Evolutionary conservation across 345 rosid genomes (phyloP).

Genomic region (Crucihimalaya himalaica): DNA sequence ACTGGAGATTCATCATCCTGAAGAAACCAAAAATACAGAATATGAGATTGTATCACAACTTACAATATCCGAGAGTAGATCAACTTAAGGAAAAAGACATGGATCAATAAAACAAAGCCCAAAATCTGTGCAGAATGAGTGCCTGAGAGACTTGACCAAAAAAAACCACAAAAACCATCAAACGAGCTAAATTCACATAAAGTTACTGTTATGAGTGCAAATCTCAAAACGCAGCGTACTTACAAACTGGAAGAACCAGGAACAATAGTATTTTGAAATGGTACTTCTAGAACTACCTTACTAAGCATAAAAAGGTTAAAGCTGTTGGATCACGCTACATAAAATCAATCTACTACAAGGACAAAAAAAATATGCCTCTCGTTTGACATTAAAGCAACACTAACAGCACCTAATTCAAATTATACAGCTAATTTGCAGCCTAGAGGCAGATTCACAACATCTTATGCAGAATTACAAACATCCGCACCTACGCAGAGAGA

Average conservation of each 20-base stretch:
- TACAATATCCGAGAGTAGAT: not conserved
- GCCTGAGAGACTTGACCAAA: not conserved
- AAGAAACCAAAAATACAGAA: conserved; percentile 17
- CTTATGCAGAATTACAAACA: not conserved
- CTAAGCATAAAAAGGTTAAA: not conserved
- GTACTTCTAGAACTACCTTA: not conserved
- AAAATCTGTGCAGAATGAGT: not conserved
- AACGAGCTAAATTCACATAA: not conserved
- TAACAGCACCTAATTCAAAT: not conserved
- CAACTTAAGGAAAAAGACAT: not conserved
- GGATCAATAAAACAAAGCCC: not conserved
- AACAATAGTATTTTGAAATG: not conserved
- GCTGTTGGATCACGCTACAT: conserved; percentile 9
- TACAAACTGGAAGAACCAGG: conserved; percentile 6
- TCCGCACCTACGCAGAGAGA: not conserved
- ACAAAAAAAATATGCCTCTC: too few relatives aligned
- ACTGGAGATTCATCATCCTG: conserved; percentile 98
- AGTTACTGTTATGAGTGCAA: not conserved
- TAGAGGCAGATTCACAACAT: not conserved
- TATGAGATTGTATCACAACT: not conserved
- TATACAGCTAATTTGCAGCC: conserved; percentile 2
- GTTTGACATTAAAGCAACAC: conserved; percentile 21
- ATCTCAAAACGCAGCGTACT: not conserved
- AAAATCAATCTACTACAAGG: too few relatives aligned
- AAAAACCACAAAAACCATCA: not conserved